Evolutionary conservation across 306 rosid genomes (phyloP).

Genomic region (Comarum palustre): DNA sequence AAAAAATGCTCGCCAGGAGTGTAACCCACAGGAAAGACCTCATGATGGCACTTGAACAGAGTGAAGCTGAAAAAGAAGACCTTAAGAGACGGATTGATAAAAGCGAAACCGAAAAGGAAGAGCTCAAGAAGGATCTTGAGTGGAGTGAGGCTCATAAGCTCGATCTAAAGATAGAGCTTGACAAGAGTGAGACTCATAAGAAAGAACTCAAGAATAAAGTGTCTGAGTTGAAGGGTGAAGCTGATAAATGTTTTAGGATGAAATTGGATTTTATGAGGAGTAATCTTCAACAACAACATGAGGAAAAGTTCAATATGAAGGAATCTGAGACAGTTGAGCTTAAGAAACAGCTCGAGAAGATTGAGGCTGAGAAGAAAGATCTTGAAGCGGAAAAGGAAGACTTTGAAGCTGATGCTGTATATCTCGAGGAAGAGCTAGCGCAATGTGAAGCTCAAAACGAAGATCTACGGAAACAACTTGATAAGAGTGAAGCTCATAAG

Average conservation of each 20-base stretch:
- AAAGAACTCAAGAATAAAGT: neutral
- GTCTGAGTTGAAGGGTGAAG: neutral
- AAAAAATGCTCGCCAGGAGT: neutral
- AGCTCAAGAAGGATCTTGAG: neutral
- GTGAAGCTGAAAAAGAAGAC: neutral
- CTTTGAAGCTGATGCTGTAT: neutral
- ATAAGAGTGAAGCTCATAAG: neutral
- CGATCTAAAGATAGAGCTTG: constrained; percentile 4
- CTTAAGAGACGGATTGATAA: neutral
- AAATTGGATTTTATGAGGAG: neutral
- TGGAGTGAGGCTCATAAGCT: neutral
- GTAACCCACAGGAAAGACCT: neutral
- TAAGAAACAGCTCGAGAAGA: neutral
- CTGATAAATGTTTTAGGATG: neutral
- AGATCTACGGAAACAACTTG: neutral
- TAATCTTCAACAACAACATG: neutral
- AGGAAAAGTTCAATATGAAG: neutral
- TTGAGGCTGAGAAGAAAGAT: neutral
- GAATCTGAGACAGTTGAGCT: neutral
- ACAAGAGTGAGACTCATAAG: constrained; percentile 3
- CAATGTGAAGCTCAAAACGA: neutral
- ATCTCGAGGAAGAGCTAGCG: neutral
- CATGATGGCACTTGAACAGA: neutral
- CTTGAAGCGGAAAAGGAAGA: neutral
- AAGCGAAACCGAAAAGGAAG: neutral